A percentile compares a stretch with the other conserved stretches of the same genome.
Conservation (phyloP, 1,284 basidiomycete genomes). For the Austroboletus olivaceoglutinosus region DNA sequence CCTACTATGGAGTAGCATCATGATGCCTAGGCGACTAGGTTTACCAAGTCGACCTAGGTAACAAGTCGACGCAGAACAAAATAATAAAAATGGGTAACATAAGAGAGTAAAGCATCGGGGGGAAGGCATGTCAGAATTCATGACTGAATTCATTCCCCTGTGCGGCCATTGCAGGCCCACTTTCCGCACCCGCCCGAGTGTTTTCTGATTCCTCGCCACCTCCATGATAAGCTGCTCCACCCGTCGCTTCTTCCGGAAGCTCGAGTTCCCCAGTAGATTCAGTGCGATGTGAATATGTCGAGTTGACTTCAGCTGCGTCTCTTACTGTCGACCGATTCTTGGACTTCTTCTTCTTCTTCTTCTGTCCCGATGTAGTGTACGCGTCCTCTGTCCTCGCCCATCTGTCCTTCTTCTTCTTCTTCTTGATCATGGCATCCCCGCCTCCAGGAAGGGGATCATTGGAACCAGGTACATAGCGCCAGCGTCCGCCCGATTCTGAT, state of each 20-base stretch:
- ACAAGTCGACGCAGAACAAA: background rate
- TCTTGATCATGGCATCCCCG: constrained; percentile 49
- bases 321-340: constrained; percentile 48
- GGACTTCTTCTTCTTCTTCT: constrained; percentile 54
- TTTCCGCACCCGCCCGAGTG: constrained; percentile 15
- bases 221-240: constrained; percentile 57
- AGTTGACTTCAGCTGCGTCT: constrained; percentile 43
- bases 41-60: background rate
- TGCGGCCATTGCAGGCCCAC: constrained; percentile 15
- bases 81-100: constrained; percentile 12
- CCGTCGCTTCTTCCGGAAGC: constrained; percentile 66
- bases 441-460: constrained; percentile 51
- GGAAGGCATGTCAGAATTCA: constrained; percentile 37
- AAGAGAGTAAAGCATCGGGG: background rate
- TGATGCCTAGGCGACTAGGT: no score
- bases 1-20: no score
- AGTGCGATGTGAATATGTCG: constrained; percentile 37
- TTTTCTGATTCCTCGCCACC: constrained; percentile 16
- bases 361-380: constrained; percentile 51
- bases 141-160: constrained; percentile 45
- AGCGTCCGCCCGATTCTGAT: constrained; percentile 48
- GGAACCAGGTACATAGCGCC: constrained; percentile 83
- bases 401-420: constrained; percentile 77
- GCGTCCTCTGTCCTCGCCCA: constrained; percentile 84
- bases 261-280: constrained; percentile 50